phyloP scores from a whole-genome alignment of 2,329 filamentous ascomycete genomes.

The Sporothrix pseudoabietina region DNA sequence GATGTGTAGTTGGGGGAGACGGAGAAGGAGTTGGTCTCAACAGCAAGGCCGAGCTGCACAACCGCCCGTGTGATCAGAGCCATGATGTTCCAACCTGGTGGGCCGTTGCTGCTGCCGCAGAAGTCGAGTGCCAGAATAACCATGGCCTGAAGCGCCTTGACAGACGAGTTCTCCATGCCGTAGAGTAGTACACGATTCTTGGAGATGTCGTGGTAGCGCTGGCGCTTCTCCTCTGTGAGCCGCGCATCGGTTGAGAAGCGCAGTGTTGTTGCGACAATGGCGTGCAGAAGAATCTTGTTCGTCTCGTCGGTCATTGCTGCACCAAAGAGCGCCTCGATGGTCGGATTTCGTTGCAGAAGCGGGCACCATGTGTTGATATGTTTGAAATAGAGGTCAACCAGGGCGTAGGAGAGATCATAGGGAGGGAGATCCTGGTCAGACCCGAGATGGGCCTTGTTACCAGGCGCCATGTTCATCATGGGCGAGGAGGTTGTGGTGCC shows the following conservation, averaged over 20 bases:
- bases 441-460: conserved; percentile 46
- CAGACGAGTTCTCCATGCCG: conserved; percentile 85
- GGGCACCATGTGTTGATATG: conserved; percentile 85
- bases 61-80: conserved; percentile 86
- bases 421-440: conserved; percentile 71
- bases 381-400: conserved; percentile 77
- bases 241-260: conserved; percentile 78
- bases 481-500: conserved; percentile 40
- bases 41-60: conserved; percentile 81
- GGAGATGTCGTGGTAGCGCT: conserved; percentile 75
- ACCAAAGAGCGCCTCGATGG: conserved; percentile 79
- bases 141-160: conserved; percentile 82
- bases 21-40: conserved; percentile 77
- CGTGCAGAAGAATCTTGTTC: conserved; percentile 79
- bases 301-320: conserved; percentile 74
- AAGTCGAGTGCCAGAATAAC: conserved; percentile 85
- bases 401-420: conserved; percentile 70
- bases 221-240: conserved; percentile 70
- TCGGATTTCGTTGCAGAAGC: conserved; percentile 82
- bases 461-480: conserved; percentile 55
- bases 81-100: conserved; percentile 88
- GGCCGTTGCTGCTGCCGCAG: conserved; percentile 83
- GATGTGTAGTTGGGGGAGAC: conserved; percentile 79
- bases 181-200: conserved; percentile 87
- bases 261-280: conserved; percentile 85